phyloP scores from a whole-genome alignment of 371 early-diverging fungal species.

The Fennellomyces sp. region DNA sequence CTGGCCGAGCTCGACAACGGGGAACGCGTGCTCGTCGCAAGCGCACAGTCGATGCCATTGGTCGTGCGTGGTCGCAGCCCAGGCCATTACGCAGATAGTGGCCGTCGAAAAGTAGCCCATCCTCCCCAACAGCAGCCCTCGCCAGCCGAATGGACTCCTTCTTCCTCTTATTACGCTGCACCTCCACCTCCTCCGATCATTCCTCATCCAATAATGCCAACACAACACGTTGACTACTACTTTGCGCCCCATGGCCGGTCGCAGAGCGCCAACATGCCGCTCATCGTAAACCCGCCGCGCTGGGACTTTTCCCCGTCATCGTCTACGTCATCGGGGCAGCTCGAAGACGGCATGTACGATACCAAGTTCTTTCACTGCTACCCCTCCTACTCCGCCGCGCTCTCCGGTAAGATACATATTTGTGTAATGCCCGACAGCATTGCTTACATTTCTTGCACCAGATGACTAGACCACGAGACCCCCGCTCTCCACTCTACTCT shows the following conservation, averaged over 20 bases:
- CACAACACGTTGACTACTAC: background rate
- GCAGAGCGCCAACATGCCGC: constrained; percentile 4
- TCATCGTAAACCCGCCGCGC: background rate
- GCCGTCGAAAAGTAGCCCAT: background rate
- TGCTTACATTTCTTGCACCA: background rate
- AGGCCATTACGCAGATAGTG: constrained; percentile 72
- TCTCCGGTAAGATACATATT: background rate
- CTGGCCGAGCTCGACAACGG: constrained; percentile 53
- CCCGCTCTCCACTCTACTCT: background rate
- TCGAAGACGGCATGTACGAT: background rate
- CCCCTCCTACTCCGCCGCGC: background rate
- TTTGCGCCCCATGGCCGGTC: constrained; percentile 6
- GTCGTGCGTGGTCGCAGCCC: constrained; percentile 91
- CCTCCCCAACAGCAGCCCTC: background rate
- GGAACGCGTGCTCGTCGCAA: constrained; percentile 52
- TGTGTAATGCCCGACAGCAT: background rate
- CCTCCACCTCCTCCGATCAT: background rate
- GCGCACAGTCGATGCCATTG: constrained; percentile 67
- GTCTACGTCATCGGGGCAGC: background rate
- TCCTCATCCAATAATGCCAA: background rate
- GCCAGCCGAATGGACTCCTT: too few species aligned
- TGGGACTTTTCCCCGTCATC: background rate
- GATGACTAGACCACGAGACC: constrained; percentile 1
- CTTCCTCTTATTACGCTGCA: background rate
- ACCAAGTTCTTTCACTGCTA: constrained; percentile 1